Percentiles rank a stretch among this genome's conserved stretches.
phyloP scores from a whole-genome alignment of 2,329 filamentous ascomycete species.

The Xylariaceae sp. region DNA sequence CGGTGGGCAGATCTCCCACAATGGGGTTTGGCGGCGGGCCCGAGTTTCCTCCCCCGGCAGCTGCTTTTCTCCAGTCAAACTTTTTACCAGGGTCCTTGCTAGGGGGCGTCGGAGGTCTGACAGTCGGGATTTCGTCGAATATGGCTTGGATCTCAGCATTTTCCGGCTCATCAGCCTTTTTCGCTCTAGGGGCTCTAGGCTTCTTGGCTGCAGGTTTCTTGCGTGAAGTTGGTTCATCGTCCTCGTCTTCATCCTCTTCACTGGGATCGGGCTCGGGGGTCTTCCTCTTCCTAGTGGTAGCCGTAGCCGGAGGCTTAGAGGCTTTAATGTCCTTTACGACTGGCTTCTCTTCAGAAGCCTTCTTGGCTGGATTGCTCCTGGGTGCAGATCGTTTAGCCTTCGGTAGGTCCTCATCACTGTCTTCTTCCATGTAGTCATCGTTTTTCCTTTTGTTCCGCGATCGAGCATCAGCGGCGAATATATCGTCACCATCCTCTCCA shows the following conservation, averaged over 20 bases:
- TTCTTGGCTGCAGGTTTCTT: conserved; percentile 57
- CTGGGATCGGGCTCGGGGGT: conserved; percentile 49
- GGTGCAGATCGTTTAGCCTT: conserved; percentile 54
- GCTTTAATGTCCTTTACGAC: conserved; percentile 28
- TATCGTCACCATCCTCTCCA: conserved; percentile 70
- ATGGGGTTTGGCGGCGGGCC: conserved; percentile 59
- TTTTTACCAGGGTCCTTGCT: conserved; percentile 64
- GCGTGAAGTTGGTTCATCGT: conserved; percentile 43
- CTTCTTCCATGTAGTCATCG: conserved; percentile 70
- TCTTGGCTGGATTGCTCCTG: conserved; percentile 35
- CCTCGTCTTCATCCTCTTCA: conserved; percentile 45
- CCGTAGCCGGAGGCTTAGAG: conserved; percentile 26
- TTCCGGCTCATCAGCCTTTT: conserved; percentile 63
- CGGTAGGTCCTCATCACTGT: conserved; percentile 65
- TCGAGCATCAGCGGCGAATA: conserved; percentile 70
- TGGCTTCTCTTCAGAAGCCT: conserved; percentile 23
- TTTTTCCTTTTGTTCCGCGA: conserved; percentile 60
- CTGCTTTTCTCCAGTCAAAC: conserved; percentile 69
- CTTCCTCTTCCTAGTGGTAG: conserved; percentile 50
- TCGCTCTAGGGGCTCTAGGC: conserved; percentile 52
- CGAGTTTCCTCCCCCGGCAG: conserved; percentile 52
- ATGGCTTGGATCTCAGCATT: conserved; percentile 74
- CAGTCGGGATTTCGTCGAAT: conserved; percentile 77
- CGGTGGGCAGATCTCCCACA: conserved; percentile 68
- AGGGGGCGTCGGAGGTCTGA: conserved; percentile 79